Base-by-base conservation (phyloP, 1,139 yeast genomes). In the Candida sp. region DNA sequence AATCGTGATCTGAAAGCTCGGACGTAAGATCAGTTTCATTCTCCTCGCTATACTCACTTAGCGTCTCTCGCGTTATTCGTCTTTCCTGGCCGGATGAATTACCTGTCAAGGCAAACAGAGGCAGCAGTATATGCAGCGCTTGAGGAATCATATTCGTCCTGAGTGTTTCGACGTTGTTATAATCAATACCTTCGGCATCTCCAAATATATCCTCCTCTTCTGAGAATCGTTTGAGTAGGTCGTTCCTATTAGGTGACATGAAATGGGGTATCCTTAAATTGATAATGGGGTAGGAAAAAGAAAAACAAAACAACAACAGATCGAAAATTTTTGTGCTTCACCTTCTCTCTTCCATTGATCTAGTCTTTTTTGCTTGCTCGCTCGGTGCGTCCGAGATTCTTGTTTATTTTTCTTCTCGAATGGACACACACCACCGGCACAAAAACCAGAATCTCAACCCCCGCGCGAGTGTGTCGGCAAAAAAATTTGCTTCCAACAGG, bases 401-500 rank as follows among this genome's bases (percentile, higher is more conserved):
- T 30, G 26, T 30, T 28, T 42, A 23, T 42, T 30, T 42, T 42
- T 42, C 26, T 34, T 42, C 27, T 40, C 34, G 23, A 30, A n/a
- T 12, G 8, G 43, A 40, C 31, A 28, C 9, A 8, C 31, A 28
- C 31, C 37, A 12, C 8, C 7, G 22, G 22, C 37, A 33, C 17
- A 17, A 17, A 33, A 33, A 33, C 7, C 7, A 33, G 7, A 33
- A 12, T 17, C 17, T 17, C 17, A 17, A 17, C 17, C 17, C 17
- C 17, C 17, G 17, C 17, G 17, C 17, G 17, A 17, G 17, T 17
- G 17, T 17, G 17, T 17, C 17, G 17, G 17, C 17, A 33, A 32
- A 32, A 32, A 32, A 32, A 11, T 30, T 30, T 84, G 89, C 88
- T 86, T 82, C 81, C 85, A 83, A 83, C 84, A 88, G 84, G 89